These are phyloP conservation scores for Fusarium praegraminearum DNA, from an alignment of 2,329 filamentous ascomycete genomes.

Conservation along the genomic window DNA sequence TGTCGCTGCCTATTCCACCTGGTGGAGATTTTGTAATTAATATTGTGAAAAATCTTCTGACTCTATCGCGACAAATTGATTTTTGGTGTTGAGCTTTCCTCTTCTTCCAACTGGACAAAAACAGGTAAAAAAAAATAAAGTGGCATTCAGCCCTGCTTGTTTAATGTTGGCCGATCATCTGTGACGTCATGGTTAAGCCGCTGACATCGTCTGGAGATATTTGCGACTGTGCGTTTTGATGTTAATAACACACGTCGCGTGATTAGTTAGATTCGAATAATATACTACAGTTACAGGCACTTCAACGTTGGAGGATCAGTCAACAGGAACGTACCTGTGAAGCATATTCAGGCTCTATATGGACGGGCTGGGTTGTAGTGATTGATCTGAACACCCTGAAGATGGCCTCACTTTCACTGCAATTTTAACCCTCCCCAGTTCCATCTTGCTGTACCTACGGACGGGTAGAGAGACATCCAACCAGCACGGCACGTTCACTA, in stretches of 20 bases:
- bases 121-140: neutral
- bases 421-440: neutral
- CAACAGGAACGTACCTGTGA: no score
- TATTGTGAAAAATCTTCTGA: slow-evolving; percentile 6
- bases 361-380: no score
- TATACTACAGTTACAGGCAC: no score
- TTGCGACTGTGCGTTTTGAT: neutral
- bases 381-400: no score
- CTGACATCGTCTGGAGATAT: slow-evolving; percentile 7
- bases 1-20: slow-evolving; percentile 22
- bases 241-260: no score
- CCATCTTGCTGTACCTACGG: no score
- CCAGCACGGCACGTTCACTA: no score
- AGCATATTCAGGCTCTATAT: no score
- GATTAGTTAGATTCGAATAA: neutral
- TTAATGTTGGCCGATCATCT: neutral
- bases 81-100: slow-evolving; percentile 18
- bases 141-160: neutral
- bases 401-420: neutral
- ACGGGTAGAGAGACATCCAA: no score
- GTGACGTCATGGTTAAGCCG: slow-evolving; percentile 10
- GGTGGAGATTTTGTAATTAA: slow-evolving; percentile 2
- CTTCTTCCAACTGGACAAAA: neutral
- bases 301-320: no score
- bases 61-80: neutral